Base-by-base conservation (phyloP, 805 yeast genomes). In the Wickerhamomyces mucosus region DNA sequence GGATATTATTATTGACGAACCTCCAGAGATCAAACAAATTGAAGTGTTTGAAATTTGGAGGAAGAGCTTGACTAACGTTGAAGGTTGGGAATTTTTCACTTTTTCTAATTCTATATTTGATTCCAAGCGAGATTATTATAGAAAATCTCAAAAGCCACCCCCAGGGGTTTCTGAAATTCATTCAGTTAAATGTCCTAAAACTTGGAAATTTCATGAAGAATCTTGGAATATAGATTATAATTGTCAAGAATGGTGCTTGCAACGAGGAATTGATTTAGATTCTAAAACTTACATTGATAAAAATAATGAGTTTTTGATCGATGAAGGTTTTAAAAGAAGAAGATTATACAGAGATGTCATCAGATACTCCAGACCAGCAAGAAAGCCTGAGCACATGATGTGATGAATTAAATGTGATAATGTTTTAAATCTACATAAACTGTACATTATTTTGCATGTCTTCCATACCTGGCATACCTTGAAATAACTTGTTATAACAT, bases 21-120 rank as follows among this genome's bases (percentile, higher is more conserved):
- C 68, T 0, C 78, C 85, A 0, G 76, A 75, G 29, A 51, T 58
- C 1, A 60, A 72, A 27, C 51, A 58, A n/a, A 86, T 83, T 7
- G 94, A 86, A 47, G 61, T 88, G 1, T 88, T 66, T 51, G 95
- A 86, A 52, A 63, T 86, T 16, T 81, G 81, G 49, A 63, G 67
- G 27, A 78, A 68, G 42, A 80, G 80, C 23, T 54, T 73, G 17
- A 66, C 79, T 2, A 69, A 75, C 0, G 10, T 13, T 4, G 59
- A 65, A 6, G 64, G 64, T 18, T 86, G 89, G 82, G 63, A 67
- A 23, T 69, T 75, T 18, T 71, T 71, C 48, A 50, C 68, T 15
- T 82, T 65, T 48, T 66, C 89, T 0, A 59, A 59, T 10, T 58
- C 60, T 3, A 51, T 76, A 0, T 88, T 78, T 52, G 13, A 14